These are phyloP conservation scores for Aureococcus anophagefferens DNA, from an alignment of 108 stramenopile genomes.

Conservation along the genomic window DNA sequence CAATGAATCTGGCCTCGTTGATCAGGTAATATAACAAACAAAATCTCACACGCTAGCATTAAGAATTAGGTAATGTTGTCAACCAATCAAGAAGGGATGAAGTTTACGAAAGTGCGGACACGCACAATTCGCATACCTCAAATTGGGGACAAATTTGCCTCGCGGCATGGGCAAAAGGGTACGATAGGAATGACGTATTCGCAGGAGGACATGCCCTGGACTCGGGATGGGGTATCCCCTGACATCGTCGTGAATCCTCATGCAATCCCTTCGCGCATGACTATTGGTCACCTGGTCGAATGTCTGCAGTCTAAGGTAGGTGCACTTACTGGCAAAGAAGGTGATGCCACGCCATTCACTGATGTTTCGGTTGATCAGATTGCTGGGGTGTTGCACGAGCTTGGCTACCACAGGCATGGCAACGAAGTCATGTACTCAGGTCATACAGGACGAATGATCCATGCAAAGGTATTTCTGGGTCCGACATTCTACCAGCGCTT, in stretches of 20 bases:
- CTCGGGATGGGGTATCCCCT: constrained; percentile 88
- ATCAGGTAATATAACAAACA: constrained; percentile 69
- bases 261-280: constrained; percentile 99
- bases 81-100: constrained; percentile 17
- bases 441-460: constrained; percentile 86
- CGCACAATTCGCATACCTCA: constrained; percentile 93
- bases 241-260: constrained; percentile 99
- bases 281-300: constrained; percentile 97
- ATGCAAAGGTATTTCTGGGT: constrained; percentile 92
- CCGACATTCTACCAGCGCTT: constrained; percentile 98
- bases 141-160: constrained; percentile 84
- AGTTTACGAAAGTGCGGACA: constrained; percentile 89
- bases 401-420: constrained; percentile 94
- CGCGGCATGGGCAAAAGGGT: constrained; percentile 99
- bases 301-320: constrained; percentile 93
- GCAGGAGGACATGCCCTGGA: constrained; percentile 99
- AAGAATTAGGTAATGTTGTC: constrained; percentile 17
- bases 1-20: constrained; percentile 93
- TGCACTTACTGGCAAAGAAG: constrained; percentile 87
- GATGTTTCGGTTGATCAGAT: constrained; percentile 90
- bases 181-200: constrained; percentile 97
- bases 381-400: constrained; percentile 71
- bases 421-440: constrained; percentile 97
- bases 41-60: constrained; percentile 47
- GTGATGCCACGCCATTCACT: constrained; percentile 97